Percentiles rank a stretch among this genome's conserved stretches.
Conservation (phyloP, 2,329 filamentous ascomycete species). For the Diplodia seriata region DNA sequence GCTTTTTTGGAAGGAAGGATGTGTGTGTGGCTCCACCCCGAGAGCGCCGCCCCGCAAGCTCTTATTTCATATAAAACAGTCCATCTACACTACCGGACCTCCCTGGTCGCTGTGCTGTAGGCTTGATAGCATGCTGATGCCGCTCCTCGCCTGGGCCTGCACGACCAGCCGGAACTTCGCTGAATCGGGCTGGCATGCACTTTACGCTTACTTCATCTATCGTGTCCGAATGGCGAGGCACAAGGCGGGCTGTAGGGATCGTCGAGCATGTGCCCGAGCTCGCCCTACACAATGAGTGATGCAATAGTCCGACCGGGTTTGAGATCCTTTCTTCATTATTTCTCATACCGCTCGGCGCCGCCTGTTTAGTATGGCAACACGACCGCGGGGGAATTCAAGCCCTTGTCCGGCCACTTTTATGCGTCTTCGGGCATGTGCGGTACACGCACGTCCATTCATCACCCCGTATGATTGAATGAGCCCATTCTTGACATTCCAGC, state of each 20-base stretch:
- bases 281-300: not conserved
- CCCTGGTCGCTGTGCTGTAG: too few species aligned
- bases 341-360: too few species aligned
- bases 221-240: not conserved
- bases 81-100: not conserved
- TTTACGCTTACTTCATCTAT: not conserved
- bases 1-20: not conserved
- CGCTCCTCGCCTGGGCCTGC: not conserved
- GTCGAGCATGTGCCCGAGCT: constrained; percentile 8
- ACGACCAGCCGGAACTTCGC: not conserved
- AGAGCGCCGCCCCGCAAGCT: not conserved
- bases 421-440: too few species aligned
- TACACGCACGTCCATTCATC: too few species aligned
- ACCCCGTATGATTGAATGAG: too few species aligned
- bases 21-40: not conserved
- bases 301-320: constrained; percentile 1
- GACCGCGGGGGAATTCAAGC: too few species aligned
- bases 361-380: too few species aligned
- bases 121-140: not conserved
- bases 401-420: too few species aligned
- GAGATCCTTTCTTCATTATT: not conserved
- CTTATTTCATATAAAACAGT: not conserved
- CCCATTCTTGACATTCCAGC: not conserved
- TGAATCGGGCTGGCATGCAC: not conserved
- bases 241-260: not conserved